A percentile compares a stretch with the other conserved stretches of the same genome.
Conservation (phyloP, 2,329 filamentous ascomycete genomes). For the Penicillium aurantiogriseum region DNA sequence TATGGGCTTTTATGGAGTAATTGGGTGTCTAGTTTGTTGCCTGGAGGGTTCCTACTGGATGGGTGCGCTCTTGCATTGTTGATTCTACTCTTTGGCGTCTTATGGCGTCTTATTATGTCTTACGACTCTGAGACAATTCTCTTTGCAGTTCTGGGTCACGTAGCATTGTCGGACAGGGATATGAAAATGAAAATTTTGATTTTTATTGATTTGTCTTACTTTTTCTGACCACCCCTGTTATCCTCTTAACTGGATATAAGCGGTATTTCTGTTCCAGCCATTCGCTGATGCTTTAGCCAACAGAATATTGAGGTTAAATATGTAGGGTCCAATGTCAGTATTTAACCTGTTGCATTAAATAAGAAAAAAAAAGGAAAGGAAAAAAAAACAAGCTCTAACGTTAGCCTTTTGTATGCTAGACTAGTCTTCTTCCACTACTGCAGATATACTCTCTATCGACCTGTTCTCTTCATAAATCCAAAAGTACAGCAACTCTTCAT, state of each 20-base stretch:
- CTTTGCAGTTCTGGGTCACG: background rate
- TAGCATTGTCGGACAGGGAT: background rate
- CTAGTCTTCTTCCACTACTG: too few species aligned
- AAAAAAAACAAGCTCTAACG: background rate
- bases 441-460: too few species aligned
- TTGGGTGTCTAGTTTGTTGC: background rate
- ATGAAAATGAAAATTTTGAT: background rate
- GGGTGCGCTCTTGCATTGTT: background rate
- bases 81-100: background rate
- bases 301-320: too few species aligned
- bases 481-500: fast-evolving
- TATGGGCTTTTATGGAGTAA: background rate
- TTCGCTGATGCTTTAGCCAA: background rate
- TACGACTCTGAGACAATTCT: background rate
- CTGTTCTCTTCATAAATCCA: background rate
- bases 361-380: background rate
- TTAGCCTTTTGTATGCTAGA: background rate
- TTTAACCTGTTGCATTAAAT: too few species aligned
- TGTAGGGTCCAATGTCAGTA: too few species aligned
- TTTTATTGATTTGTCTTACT: background rate
- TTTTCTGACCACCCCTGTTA: background rate
- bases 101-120: background rate
- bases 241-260: background rate
- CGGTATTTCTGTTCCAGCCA: background rate
- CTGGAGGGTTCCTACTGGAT: background rate